Percentiles rank a stretch among this genome's conserved stretches.
Evolutionary conservation across 1,139 yeast species (phyloP).

Genomic region (Protomyces macrosporus): DNA sequence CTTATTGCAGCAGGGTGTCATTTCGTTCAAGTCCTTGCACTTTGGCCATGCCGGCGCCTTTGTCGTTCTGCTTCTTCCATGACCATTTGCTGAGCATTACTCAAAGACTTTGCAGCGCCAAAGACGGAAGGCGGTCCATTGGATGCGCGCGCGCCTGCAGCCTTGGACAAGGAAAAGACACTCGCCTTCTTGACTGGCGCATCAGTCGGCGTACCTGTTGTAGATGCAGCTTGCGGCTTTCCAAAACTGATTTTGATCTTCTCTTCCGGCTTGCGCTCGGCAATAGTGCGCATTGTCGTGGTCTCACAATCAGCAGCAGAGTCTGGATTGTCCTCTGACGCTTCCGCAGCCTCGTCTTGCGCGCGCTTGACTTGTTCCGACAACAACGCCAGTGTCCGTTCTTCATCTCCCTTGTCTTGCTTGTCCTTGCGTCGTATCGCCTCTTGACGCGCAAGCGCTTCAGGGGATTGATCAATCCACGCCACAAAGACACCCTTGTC

Average conservation of each 20-base stretch:
- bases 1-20: too few relatives aligned
- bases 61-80: conserved; percentile 10
- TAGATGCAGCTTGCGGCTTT: not conserved
- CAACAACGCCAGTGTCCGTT: conserved; percentile 44
- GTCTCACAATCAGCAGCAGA: not conserved
- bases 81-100: conserved; percentile 25
- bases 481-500: conserved; percentile 49
- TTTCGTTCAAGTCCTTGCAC: too few relatives aligned
- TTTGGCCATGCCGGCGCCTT: not conserved
- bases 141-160: conserved; percentile 1
- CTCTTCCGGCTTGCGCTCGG: conserved; percentile 9
- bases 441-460: conserved; percentile 42
- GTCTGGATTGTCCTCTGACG: not conserved
- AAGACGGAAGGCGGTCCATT: not conserved
- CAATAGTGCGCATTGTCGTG: not conserved
- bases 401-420: conserved; percentile 46
- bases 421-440: conserved; percentile 41
- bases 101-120: not conserved
- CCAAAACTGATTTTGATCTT: conserved; percentile 7
- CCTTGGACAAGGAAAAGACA: conserved; percentile 8
- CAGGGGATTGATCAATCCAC: conserved; percentile 52
- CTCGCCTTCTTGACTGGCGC: not conserved
- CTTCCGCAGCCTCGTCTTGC: conserved; percentile 32
- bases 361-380: conserved; percentile 54
- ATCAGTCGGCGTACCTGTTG: not conserved